Conservation (phyloP, 1,139 yeast genomes). For the Debaryomycetaceae sp. region DNA sequence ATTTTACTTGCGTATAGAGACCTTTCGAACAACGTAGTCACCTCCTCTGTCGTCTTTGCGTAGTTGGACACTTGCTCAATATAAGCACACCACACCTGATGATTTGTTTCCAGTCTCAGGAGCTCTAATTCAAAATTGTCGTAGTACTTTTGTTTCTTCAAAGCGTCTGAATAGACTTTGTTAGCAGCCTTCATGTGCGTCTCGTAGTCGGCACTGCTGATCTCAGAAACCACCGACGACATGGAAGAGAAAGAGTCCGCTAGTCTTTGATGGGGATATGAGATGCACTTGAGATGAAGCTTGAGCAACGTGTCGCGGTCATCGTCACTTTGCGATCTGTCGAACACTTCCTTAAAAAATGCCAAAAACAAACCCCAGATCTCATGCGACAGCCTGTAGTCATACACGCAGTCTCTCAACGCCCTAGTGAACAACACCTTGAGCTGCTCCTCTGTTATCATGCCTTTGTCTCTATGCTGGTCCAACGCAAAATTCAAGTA, state of each 20-base stretch:
- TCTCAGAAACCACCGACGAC: conserved; percentile 41
- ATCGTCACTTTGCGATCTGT: conserved; percentile 9
- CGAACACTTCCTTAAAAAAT: conserved; percentile 9
- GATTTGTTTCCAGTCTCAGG: conserved; percentile 13
- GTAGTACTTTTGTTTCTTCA: conserved; percentile 21
- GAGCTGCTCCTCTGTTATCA: conserved; percentile 11
- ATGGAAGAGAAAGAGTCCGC: conserved; percentile 40
- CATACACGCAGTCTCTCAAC: conserved; percentile 27
- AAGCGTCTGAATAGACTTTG: conserved; percentile 28
- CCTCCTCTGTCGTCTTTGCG: conserved; percentile 8
- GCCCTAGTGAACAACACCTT: conserved; percentile 17
- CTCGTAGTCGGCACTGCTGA: conserved; percentile 31
- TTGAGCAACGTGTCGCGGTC: conserved; percentile 18
- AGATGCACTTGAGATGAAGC: conserved; percentile 32
- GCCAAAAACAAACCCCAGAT: conserved; percentile 32
- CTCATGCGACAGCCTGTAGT: conserved; percentile 28
- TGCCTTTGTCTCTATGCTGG: conserved; percentile 2
- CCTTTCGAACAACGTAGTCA: conserved; percentile 20
- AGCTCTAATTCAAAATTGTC: conserved; percentile 23
- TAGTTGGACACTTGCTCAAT: conserved; percentile 24
- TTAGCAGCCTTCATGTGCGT: conserved; percentile 36
- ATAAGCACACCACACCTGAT: conserved; percentile 30
- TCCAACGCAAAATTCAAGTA: conserved; percentile 13
- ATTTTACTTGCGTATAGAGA: conserved; percentile 10
- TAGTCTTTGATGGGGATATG: conserved; percentile 40